These are phyloP conservation scores for Shiraia bambusicola DNA, from an alignment of 2,329 filamentous ascomycete genomes.

Conservation along the genomic window DNA sequence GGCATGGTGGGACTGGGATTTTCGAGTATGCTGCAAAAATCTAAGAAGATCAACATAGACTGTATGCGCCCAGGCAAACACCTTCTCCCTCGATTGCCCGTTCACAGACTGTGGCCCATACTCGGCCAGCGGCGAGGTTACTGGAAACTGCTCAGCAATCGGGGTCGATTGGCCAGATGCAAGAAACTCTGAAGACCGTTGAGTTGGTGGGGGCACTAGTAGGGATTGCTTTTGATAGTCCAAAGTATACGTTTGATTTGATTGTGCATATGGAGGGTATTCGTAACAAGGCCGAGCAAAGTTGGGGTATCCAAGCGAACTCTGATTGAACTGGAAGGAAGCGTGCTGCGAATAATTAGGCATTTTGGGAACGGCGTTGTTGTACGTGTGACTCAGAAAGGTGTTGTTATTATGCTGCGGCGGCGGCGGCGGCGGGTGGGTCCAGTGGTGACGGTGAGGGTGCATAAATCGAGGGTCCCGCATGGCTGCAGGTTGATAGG, in stretches of 20 bases:
- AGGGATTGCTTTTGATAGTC: slow-evolving; percentile 32
- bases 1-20: slow-evolving; percentile 42
- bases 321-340: slow-evolving; percentile 28
- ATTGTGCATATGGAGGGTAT: slow-evolving; percentile 28
- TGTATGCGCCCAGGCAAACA: slow-evolving; percentile 50
- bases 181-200: slow-evolving; percentile 29
- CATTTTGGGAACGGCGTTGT: slow-evolving; percentile 26
- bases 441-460: slow-evolving; percentile 36
- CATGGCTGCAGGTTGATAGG: slow-evolving; percentile 45
- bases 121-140: slow-evolving; percentile 32
- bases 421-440: slow-evolving; percentile 34
- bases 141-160: slow-evolving; percentile 22
- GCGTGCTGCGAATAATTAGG: slow-evolving; percentile 31
- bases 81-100: slow-evolving; percentile 47
- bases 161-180: slow-evolving; percentile 36
- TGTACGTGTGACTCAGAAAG: slow-evolving; percentile 31
- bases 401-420: slow-evolving; percentile 20
- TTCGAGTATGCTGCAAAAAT: slow-evolving; percentile 50
- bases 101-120: slow-evolving; percentile 47
- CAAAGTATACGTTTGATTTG: slow-evolving; percentile 23
- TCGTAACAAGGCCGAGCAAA: slow-evolving; percentile 25
- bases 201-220: slow-evolving; percentile 20
- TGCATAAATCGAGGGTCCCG: slow-evolving; percentile 43
- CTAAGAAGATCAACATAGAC: slow-evolving; percentile 53
- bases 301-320: slow-evolving; percentile 26